Conservation (phyloP, 2,329 filamentous ascomycete genomes). For the Monilinia aucupariae region DNA sequence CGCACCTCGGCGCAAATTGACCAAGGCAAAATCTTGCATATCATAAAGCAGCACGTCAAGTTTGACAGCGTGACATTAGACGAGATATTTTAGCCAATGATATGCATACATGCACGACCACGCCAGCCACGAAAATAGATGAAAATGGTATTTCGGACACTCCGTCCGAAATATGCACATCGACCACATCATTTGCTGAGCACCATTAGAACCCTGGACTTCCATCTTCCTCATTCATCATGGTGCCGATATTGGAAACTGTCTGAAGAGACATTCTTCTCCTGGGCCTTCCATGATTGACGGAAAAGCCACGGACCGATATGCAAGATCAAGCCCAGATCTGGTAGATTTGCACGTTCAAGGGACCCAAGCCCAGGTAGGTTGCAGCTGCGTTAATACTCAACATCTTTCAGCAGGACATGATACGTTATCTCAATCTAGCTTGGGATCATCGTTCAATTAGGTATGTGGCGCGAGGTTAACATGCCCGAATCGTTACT, state of each 20-base stretch:
- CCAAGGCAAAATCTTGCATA: neutral
- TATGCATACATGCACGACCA: constrained; percentile 9
- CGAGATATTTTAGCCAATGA: constrained; percentile 9
- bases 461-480: neutral
- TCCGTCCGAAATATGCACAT: constrained; percentile 10
- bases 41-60: constrained; percentile 10
- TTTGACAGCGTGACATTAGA: constrained; percentile 3
- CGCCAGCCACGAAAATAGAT: constrained; percentile 16
- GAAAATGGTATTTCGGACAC: constrained; percentile 11
- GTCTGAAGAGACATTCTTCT: neutral
- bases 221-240: constrained; percentile 1
- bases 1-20: neutral
- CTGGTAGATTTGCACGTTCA: neutral
- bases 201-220: neutral
- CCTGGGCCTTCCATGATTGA: neutral
- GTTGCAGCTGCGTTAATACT: constrained; percentile 12
- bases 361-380: neutral
- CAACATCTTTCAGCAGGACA: constrained; percentile 16
- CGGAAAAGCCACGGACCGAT: constrained; percentile 3
- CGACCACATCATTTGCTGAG: constrained; percentile 1
- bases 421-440: constrained; percentile 1
- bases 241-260: neutral
- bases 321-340: constrained; percentile 13
- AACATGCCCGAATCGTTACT: neutral
- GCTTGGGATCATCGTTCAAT: neutral